These are phyloP conservation scores for Neofusicoccum ribis DNA, from an alignment of 2,329 filamentous ascomycete species.

Conservation along the genomic window DNA sequence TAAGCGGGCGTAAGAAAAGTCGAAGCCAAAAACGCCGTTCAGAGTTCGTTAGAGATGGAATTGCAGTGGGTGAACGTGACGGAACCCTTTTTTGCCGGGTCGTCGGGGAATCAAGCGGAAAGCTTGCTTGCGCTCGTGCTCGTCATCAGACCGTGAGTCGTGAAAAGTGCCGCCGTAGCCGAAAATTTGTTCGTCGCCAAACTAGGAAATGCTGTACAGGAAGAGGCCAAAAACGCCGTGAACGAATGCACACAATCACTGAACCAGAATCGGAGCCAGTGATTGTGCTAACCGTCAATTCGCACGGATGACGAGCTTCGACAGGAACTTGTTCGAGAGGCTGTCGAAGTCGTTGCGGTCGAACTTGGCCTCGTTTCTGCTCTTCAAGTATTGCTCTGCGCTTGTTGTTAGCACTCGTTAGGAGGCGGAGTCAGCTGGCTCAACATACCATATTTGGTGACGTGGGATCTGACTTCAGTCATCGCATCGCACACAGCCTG, in stretches of 20 bases:
- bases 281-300: slow-evolving; percentile 55
- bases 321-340: slow-evolving; percentile 94
- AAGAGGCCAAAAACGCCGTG: slow-evolving; percentile 12
- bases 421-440: neutral
- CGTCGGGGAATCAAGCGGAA: slow-evolving; percentile 17
- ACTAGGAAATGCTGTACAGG: slow-evolving; percentile 19
- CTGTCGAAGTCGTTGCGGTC: slow-evolving; percentile 92
- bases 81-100: slow-evolving; percentile 5
- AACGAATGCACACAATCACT: slow-evolving; percentile 4
- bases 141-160: slow-evolving; percentile 20
- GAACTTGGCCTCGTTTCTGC: slow-evolving; percentile 77
- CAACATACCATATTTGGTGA: slow-evolving; percentile 85
- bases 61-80: slow-evolving; percentile 18
- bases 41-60: slow-evolving; percentile 19
- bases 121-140: slow-evolving; percentile 19
- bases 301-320: slow-evolving; percentile 91
- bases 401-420: slow-evolving; percentile 15
- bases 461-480: slow-evolving; percentile 91
- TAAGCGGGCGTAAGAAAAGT: slow-evolving; percentile 16
- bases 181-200: slow-evolving; percentile 18
- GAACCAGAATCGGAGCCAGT: neutral
- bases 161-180: slow-evolving; percentile 19
- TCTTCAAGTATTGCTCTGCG: slow-evolving; percentile 81
- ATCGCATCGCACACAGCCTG: slow-evolving; percentile 89
- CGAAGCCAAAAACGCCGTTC: slow-evolving; percentile 7